These are phyloP conservation scores for Exsudoporus floridanus DNA, from an alignment of 1,284 basidiomycete genomes.

Conservation along the genomic window DNA sequence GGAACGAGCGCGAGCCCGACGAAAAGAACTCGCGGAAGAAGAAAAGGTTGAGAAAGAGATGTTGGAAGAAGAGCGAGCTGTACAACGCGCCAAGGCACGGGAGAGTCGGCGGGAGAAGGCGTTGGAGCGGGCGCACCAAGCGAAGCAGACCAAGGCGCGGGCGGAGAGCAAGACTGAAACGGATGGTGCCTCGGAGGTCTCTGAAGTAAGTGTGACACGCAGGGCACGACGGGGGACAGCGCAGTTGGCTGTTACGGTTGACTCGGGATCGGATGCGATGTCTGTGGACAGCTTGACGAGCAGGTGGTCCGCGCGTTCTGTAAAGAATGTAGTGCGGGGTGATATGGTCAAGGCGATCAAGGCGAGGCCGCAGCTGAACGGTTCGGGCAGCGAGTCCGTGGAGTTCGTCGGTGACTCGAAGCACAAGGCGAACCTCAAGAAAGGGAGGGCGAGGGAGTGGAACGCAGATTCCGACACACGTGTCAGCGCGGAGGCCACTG, in stretches of 20 bases:
- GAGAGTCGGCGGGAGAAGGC: constrained; percentile 29
- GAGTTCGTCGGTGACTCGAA: constrained; percentile 1
- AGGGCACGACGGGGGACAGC: constrained; percentile 1
- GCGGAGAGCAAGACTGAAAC: neutral
- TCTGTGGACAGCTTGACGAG: constrained; percentile 26
- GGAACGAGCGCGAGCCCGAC: constrained; percentile 59
- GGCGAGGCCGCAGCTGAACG: neutral
- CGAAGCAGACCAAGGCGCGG: constrained; percentile 13
- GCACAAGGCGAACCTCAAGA: neutral
- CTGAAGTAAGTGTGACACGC: constrained; percentile 9
- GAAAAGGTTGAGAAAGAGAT: constrained; percentile 45
- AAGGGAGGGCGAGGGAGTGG: neutral
- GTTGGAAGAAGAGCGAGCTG: constrained; percentile 32
- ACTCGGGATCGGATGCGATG: constrained; percentile 31
- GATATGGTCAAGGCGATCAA: neutral
- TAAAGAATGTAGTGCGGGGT: constrained; percentile 1
- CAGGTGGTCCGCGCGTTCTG: constrained; percentile 3
- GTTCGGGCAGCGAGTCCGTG: constrained; percentile 10
- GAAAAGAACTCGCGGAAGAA: constrained; percentile 62
- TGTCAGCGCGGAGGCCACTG: neutral
- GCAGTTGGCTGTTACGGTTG: neutral
- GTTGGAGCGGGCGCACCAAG: constrained; percentile 18
- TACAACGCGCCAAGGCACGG: constrained; percentile 27
- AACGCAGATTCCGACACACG: neutral
- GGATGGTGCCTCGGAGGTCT: constrained; percentile 4